Percentiles rank a stretch among this genome's conserved stretches.
Conservation (phyloP, 2,329 filamentous ascomycete genomes). For the Neospermospora avenae region DNA sequence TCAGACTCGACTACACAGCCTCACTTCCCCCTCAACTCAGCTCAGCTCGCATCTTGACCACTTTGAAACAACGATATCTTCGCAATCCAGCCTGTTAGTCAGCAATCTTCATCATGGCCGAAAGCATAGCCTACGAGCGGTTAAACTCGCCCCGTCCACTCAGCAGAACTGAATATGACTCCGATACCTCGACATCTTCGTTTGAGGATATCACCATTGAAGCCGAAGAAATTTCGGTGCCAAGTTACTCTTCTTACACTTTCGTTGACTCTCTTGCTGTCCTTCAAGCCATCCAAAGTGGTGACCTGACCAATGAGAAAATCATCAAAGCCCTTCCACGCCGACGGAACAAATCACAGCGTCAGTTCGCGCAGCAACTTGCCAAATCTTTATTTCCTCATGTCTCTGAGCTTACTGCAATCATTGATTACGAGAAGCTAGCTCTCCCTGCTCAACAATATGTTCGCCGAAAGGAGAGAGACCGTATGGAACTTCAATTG, state of each 20-base stretch:
- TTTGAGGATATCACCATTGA: not conserved
- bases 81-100: not conserved
- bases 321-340: not conserved
- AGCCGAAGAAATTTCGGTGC: not conserved
- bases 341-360: not conserved
- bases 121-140: not conserved
- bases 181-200: not conserved
- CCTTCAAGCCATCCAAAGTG: not conserved
- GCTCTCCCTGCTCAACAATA: not conserved
- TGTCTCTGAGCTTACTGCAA: not conserved
- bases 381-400: not conserved
- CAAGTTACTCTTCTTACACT: not conserved
- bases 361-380: not conserved
- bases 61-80: no score
- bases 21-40: no score
- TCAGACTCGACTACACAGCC: no score
- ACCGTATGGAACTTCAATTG: not conserved
- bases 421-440: not conserved
- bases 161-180: not conserved
- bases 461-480: not conserved
- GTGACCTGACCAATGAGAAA: not conserved
- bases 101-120: not conserved
- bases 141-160: not conserved
- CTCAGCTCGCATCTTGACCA: no score
- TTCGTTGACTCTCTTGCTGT: not conserved